Evolutionary conservation across 257 asterid species (phyloP).

Genomic region (Solanum appendiculatum): DNA sequence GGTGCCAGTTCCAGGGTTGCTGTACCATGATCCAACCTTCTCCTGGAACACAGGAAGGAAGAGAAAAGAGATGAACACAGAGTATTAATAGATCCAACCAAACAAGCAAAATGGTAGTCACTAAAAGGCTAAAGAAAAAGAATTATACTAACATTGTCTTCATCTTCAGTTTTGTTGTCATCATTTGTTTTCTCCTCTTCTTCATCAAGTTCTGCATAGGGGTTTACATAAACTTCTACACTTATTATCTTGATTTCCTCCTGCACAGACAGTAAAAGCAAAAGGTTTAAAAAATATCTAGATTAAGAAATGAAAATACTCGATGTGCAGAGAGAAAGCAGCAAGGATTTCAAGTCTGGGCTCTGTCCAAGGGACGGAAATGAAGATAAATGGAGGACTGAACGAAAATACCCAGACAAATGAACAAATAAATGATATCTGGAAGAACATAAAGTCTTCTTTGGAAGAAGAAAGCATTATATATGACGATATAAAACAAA

Average conservation of each 20-base stretch:
- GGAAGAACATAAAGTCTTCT: not conserved
- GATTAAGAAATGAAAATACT: not conserved
- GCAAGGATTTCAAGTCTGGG: not conserved
- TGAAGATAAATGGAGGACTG: not conserved
- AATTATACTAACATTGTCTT: constrained; percentile 48
- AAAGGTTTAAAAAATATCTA: not conserved
- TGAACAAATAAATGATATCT: not conserved
- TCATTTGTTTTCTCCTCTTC: constrained; percentile 51
- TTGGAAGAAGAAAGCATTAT: not conserved
- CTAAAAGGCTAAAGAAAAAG: not conserved
- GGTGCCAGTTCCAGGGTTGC: constrained; percentile 61
- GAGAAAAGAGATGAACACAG: not conserved
- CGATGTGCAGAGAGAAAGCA: not conserved
- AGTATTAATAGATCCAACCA: not conserved
- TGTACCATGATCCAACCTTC: constrained; percentile 89
- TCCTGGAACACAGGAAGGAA: constrained; percentile 40
- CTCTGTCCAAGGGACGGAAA: not conserved
- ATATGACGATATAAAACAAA: not conserved
- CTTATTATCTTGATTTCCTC: constrained; percentile 84
- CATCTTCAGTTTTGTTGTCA: constrained; percentile 50
- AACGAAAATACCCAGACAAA: not conserved
- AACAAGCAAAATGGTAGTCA: not conserved
- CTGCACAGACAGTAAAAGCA: constrained; percentile 29
- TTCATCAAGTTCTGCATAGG: constrained; percentile 68
- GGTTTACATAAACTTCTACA: constrained; percentile 70